phyloP scores from a whole-genome alignment of 164 flowering plant genomes.

The Vitis rupestris region DNA sequence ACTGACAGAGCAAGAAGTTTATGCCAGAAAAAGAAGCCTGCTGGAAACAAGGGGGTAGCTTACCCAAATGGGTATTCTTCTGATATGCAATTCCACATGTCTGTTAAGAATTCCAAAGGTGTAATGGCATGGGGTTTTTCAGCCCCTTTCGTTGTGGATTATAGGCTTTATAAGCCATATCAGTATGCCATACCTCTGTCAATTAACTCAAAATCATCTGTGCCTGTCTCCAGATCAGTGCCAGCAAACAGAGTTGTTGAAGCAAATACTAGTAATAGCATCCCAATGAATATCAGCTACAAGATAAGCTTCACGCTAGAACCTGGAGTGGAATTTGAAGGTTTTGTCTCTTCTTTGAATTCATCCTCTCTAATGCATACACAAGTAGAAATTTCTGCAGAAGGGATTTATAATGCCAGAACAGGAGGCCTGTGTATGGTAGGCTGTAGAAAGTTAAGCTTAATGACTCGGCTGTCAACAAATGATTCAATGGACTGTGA shows the following conservation, averaged over 20 bases:
- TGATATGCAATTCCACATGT: constrained; percentile 40
- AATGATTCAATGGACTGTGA: constrained; percentile 41
- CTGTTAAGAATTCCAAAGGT: constrained; percentile 19
- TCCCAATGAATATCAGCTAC: constrained; percentile 46
- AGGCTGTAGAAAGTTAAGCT: constrained; percentile 30
- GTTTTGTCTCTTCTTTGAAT: background rate
- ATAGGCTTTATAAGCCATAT: constrained; percentile 17
- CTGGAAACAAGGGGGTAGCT: constrained; percentile 16
- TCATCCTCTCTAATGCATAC: background rate
- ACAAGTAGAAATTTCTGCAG: constrained; percentile 34
- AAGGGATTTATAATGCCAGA: constrained; percentile 45
- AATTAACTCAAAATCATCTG: too few relatives aligned
- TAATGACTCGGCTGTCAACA: background rate
- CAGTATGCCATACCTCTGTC: background rate
- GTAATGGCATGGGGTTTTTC: constrained; percentile 28
- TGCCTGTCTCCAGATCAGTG: background rate
- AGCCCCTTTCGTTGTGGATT: constrained; percentile 29
- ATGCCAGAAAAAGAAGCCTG: constrained; percentile 25
- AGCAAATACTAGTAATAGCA: background rate
- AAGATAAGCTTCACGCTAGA: constrained; percentile 17
- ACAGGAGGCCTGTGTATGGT: constrained; percentile 55
- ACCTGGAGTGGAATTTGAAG: background rate
- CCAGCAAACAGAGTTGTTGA: background rate
- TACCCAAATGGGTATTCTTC: constrained; percentile 38
- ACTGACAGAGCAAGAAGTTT: constrained; percentile 19